phyloP scores from a whole-genome alignment of 1,284 basidiomycete species.

The Gymnopus androsaceus region DNA sequence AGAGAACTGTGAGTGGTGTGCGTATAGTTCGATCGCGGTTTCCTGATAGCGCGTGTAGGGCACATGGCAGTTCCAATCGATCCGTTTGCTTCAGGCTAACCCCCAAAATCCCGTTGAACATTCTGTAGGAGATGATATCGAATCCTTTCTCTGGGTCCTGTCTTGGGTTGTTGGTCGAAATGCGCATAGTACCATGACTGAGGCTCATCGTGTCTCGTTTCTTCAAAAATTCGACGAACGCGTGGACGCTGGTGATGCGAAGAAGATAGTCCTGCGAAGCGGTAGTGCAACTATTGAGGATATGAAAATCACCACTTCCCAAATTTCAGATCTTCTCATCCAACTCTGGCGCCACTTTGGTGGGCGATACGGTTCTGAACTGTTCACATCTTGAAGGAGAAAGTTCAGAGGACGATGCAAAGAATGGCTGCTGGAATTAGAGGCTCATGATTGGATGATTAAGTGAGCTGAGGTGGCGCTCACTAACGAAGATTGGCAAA shows the following conservation, averaged over 20 bases:
- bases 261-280: background rate
- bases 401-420: background rate
- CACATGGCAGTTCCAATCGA: constrained; percentile 10
- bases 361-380: background rate
- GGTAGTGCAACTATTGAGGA: background rate
- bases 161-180: background rate
- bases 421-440: background rate
- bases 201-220: background rate
- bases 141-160: constrained; percentile 10
- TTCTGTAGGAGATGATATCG: constrained; percentile 2
- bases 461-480: background rate
- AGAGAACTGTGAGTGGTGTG: background rate
- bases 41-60: background rate
- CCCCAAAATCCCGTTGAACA: background rate
- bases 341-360: background rate
- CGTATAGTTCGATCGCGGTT: background rate
- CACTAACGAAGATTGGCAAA: background rate
- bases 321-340: background rate
- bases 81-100: background rate
- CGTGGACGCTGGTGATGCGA: background rate
- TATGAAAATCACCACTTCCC: background rate
- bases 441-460: background rate
- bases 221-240: background rate
- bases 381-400: background rate
- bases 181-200: background rate